A percentile compares a stretch with the other conserved stretches of the same genome.
Conservation (phyloP, 257 asterid genomes). For the Apocynum venetum region DNA sequence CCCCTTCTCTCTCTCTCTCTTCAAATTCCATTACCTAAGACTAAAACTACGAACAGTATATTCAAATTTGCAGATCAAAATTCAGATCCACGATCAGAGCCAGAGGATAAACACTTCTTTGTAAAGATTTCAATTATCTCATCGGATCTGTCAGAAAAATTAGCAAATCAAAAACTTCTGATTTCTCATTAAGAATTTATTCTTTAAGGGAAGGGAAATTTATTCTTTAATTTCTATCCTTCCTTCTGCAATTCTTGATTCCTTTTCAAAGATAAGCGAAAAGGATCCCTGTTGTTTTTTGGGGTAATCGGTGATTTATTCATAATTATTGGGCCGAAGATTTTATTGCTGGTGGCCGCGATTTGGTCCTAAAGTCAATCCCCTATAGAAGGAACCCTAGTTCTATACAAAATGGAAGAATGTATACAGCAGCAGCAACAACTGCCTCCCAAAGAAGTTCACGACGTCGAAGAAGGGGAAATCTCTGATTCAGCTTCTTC, state of each 20-base stretch:
- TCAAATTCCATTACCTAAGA: background rate
- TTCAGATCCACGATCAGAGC: background rate
- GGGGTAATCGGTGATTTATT: background rate
- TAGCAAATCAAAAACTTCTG: background rate
- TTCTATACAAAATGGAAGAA: slow-evolving; percentile 47
- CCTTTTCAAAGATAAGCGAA: background rate
- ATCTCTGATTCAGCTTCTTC: slow-evolving; percentile 89
- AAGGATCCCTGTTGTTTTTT: background rate
- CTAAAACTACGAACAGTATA: background rate
- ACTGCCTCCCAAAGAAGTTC: slow-evolving; percentile 28
- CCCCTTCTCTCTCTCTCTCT: background rate
- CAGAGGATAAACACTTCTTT: background rate
- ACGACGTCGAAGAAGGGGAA: slow-evolving; percentile 90
- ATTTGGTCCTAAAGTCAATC: slow-evolving; percentile 2
- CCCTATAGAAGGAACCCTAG: slow-evolving; percentile 24
- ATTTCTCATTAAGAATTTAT: background rate
- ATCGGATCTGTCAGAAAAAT: slow-evolving; percentile 3
- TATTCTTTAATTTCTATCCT: background rate
- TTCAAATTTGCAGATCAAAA: slow-evolving; percentile 10
- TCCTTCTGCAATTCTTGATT: background rate
- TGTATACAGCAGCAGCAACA: slow-evolving; percentile 29
- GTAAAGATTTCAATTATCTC: background rate
- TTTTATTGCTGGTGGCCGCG: background rate
- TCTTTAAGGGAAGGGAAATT: background rate
- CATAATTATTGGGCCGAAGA: background rate